Evolutionary conservation across 306 rosid genomes (phyloP), one percentile per base, ranked within the genome.

Genomic region (Corylus avellana): DNA sequence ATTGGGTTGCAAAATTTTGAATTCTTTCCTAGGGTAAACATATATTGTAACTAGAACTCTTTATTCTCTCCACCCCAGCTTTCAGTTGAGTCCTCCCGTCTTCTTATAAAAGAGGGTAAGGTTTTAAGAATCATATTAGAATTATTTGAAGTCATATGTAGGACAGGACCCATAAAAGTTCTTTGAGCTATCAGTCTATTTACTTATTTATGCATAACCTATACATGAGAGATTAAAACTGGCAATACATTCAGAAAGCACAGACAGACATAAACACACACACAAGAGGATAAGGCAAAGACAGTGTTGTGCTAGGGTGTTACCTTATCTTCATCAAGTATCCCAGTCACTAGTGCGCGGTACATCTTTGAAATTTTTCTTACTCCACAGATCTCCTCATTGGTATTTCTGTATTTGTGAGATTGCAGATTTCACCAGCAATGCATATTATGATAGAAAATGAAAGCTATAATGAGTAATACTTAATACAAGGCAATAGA

Each of bases 351-450:
- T 70, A 89, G 93, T 53, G 96, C 98, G 51, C 97, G 89, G 74
- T 92, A 95, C 71, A 92, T 76, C 87, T 92, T 95, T 42, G 87
- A 84, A 64, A 95, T 89, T 83, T 92, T 94, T 85, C 97, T 89
- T 48, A 32, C 51, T 71, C 82, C 67, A 71, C 76, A 17, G 17
- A 11, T 81, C 85, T 89, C 90, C 78, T 54, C 81, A 78, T 77
- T 77, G 80, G 81, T 74, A 73, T 89, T 87, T 69, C 92, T 89
- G 89, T 66, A 75, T 59, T 64, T 62, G 46, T 48, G 62, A 82
- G 76, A 39, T 70, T 68, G 64, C 49, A 27, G 67, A 80, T 59
- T 54, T 25, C 25, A 79, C 25, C 32, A 81, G 78, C 69, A 58
- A 61, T 61, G 72, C 37, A 5, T 25, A 11, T 49, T 56, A 35